Evolutionary conservation across 768 basidiomycete genomes (phyloP).

Genomic region (Lactarius vividus): DNA sequence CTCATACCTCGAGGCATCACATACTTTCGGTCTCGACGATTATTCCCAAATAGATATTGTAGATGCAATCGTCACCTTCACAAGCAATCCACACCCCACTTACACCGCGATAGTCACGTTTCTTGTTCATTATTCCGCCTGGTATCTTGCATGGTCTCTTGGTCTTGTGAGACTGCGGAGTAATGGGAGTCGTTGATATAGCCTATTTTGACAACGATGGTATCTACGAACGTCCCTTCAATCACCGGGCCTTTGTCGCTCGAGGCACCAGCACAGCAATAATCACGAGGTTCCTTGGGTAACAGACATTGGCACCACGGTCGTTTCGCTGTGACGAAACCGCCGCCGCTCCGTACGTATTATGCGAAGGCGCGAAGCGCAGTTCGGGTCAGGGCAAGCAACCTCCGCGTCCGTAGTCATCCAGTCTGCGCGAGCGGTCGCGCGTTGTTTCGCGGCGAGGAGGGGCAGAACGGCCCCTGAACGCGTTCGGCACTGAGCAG

Average conservation of each 20-base stretch:
- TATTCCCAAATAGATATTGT: too few species aligned
- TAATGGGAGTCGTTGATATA: background rate
- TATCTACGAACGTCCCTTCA: background rate
- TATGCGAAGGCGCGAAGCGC: constrained; percentile 54
- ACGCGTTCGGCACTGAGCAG: background rate
- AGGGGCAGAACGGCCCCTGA: constrained; percentile 62
- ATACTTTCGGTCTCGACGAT: too few species aligned
- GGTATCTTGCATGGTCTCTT: too few species aligned
- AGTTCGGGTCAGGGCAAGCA: constrained; percentile 67
- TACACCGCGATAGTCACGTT: background rate
- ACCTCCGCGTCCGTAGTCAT: constrained; percentile 64
- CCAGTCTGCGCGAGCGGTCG: constrained; percentile 38
- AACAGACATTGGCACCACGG: constrained; percentile 41
- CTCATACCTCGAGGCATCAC: too few species aligned
- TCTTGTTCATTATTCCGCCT: background rate
- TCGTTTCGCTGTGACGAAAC: constrained; percentile 56
- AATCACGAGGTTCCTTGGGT: background rate
- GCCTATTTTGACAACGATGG: background rate
- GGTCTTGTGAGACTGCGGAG: background rate
- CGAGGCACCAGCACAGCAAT: background rate
- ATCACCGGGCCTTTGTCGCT: background rate
- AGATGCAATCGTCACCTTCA: too few species aligned
- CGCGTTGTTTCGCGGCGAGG: constrained; percentile 65
- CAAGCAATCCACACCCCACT: too few species aligned
- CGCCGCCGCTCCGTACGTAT: constrained; percentile 47